These are phyloP conservation scores for Peronospora belbahrii DNA, from an alignment of 352 stramenopile species.

Conservation along the genomic window DNA sequence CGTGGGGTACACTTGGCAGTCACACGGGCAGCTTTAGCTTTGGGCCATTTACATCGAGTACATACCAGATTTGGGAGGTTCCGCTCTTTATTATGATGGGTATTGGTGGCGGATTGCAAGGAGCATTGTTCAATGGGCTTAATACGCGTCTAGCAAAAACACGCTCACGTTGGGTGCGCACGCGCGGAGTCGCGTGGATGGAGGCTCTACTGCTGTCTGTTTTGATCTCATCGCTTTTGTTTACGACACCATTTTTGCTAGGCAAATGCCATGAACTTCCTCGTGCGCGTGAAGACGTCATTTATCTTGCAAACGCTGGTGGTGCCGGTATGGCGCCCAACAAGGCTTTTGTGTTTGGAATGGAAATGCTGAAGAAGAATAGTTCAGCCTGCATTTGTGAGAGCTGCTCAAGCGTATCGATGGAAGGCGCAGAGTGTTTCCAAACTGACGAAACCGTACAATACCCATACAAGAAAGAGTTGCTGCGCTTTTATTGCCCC, in stretches of 20 bases:
- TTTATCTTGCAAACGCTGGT: constrained; percentile 36
- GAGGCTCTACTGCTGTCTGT: constrained; percentile 55
- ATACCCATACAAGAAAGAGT: constrained; percentile 78
- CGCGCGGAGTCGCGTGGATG: constrained; percentile 39
- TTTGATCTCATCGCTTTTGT: constrained; percentile 54
- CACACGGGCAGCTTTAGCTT: constrained; percentile 71
- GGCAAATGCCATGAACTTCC: constrained; percentile 61
- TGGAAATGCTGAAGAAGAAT: constrained; percentile 62
- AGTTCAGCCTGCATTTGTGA: constrained; percentile 67
- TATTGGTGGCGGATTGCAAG: constrained; percentile 73
- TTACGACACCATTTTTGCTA: constrained; percentile 51
- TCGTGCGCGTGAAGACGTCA: constrained; percentile 43
- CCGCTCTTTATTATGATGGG: constrained; percentile 85
- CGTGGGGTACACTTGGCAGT: constrained; percentile 63
- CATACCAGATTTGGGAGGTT: constrained; percentile 82
- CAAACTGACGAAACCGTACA: constrained; percentile 56
- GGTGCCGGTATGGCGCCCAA: constrained; percentile 18
- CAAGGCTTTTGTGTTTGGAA: constrained; percentile 61
- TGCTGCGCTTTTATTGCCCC: constrained; percentile 93
- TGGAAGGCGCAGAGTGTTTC: constrained; percentile 55
- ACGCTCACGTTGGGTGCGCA: constrained; percentile 53
- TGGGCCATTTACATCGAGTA: constrained; percentile 55
- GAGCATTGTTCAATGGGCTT: constrained; percentile 73
- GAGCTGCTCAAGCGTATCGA: constrained; percentile 37
- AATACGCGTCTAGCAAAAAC: constrained; percentile 47